Evolutionary conservation across 2,329 filamentous ascomycete species (phyloP).

Genomic region (Colletotrichum magnum): DNA sequence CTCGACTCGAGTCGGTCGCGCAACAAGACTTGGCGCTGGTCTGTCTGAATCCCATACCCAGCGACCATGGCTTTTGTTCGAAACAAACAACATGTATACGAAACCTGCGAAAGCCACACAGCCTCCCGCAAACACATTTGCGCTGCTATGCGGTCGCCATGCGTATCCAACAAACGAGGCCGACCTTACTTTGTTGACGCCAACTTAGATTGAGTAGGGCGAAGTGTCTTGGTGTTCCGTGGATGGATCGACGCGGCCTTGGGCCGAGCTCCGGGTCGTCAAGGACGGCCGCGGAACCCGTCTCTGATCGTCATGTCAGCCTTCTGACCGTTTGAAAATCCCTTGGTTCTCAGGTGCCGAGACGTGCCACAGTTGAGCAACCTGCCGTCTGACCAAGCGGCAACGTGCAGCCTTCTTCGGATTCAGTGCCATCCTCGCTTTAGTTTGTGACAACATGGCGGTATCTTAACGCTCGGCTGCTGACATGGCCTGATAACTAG

Average conservation of each 20-base stretch:
- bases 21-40: neutral
- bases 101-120: slow-evolving; percentile 1
- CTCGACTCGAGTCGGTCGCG: neutral
- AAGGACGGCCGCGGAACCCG: neutral
- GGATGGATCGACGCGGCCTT: neutral
- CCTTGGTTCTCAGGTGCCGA: slow-evolving; percentile 32
- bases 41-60: neutral
- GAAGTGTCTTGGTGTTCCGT: neutral
- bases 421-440: neutral
- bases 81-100: slow-evolving; percentile 7
- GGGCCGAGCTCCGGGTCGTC: neutral
- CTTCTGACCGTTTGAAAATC: neutral
- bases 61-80: neutral
- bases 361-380: slow-evolving; percentile 3
- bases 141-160: neutral
- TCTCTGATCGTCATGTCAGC: slow-evolving; percentile 7
- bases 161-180: neutral
- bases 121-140: neutral
- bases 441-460: neutral
- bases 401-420: neutral
- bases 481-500: neutral
- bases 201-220: neutral
- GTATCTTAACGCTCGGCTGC: neutral
- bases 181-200: slow-evolving; percentile 2
- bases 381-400: slow-evolving; percentile 4